Base-by-base conservation (phyloP, 176 grass and related monocot genomes). In the Areca catechu region DNA sequence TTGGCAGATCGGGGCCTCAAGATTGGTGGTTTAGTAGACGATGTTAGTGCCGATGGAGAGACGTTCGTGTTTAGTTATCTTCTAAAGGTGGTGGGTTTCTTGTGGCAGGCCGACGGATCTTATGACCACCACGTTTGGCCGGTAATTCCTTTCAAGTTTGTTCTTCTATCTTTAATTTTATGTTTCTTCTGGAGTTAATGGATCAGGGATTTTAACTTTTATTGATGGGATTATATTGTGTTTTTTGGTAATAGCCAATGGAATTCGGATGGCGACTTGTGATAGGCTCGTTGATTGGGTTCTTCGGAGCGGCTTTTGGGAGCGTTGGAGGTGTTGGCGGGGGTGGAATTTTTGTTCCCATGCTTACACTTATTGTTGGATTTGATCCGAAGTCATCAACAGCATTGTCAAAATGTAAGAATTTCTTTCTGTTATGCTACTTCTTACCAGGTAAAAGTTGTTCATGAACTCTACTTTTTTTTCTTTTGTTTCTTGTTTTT, bases 381-480 rank as follows among this genome's bases (percentile, higher is more conserved):
- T 94, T 94, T 24, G 89, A 93, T 78, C 61, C 89, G 0, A 94
- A 88, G 53, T 94, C 89, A 0, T 86, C 89, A 0, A 94, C 84
- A 15, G 84, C 89, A 5, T 74, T 94, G 19, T 94, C 89, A 0
- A 94, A 94, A 63, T 94, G 89, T 84, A 69, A 79, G 71, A 22
- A 54, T 71, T 59, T 66, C 50, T n/a, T 50, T 61, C 1, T 37
- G 16, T 52, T 30, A n/a, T 67, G 15, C 49, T 52, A 47, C 56
- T 49, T 34, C 30, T 54, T 15, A 52, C 56, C 23, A n/a, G n/a
- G n/a, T n/a, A n/a, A n/a, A n/a, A n/a, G n/a, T n/a, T n/a, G n/a
- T 67, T 62, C 15, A 49, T 16, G 49, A 19, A 14, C 56, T 69
- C 67, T 15, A 24, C 73, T 68, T 27, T 19, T 63, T 16, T 68